phyloP scores from a whole-genome alignment of 202 grass and related monocot species.

The Schoenoplectus tabernaemontani region DNA sequence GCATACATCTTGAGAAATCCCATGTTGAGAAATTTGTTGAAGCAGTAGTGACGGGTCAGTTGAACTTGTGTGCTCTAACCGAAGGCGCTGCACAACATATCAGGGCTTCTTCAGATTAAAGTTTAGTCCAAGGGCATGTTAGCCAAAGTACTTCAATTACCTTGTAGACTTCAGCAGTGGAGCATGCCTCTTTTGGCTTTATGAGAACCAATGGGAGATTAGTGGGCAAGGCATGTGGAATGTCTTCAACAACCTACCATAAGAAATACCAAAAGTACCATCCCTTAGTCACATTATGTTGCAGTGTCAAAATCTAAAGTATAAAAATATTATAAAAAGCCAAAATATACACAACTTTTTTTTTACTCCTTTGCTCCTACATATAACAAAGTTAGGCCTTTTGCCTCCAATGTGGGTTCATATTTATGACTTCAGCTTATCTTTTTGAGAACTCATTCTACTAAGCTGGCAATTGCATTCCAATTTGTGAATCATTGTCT shows the following conservation, averaged over 20 bases:
- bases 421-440: neutral
- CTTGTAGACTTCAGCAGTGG: constrained; percentile 99
- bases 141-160: constrained; percentile 28
- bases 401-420: neutral
- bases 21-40: constrained; percentile 54
- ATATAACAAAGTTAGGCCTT: neutral
- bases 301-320: neutral
- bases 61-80: constrained; percentile 56
- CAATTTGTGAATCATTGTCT: neutral
- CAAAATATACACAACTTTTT: neutral
- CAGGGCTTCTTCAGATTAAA: neutral
- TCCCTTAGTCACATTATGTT: neutral
- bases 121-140: neutral
- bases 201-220: constrained; percentile 82
- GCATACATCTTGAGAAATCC: constrained; percentile 87
- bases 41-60: constrained; percentile 66
- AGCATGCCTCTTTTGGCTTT: constrained; percentile 88
- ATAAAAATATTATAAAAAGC: neutral
- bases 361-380: neutral
- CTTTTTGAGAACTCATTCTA: neutral
- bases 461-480: neutral
- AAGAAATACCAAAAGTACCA: constrained; percentile 8
- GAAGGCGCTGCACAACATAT: constrained; percentile 46
- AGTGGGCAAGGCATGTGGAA: constrained; percentile 37
- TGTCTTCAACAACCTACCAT: constrained; percentile 78